Percentiles rank a stretch among this genome's conserved stretches.
These are phyloP conservation scores for Helotiales sp. DNA, from an alignment of 2,329 filamentous ascomycete species.

Conservation along the genomic window DNA sequence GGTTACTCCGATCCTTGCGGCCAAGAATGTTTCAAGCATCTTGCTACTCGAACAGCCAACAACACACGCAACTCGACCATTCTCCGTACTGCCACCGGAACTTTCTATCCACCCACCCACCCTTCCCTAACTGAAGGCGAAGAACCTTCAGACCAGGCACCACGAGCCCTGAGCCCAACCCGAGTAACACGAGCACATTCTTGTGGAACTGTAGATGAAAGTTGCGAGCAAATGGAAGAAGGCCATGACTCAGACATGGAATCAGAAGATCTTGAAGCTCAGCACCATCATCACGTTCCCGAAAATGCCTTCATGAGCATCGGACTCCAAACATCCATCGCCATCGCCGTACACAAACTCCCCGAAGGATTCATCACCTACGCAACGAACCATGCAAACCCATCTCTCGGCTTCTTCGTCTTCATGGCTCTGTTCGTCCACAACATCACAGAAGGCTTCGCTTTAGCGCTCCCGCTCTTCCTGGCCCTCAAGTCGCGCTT, in stretches of 20 bases:
- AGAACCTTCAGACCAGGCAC: not conserved
- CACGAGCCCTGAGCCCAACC: not conserved
- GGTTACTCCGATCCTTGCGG: slow-evolving; percentile 70
- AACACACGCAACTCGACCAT: slow-evolving; percentile 17
- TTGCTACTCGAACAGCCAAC: slow-evolving; percentile 46
- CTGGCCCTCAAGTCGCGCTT: slow-evolving; percentile 82
- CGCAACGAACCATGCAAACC: slow-evolving; percentile 95
- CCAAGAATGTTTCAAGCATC: slow-evolving; percentile 67
- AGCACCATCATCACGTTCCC: slow-evolving; percentile 92
- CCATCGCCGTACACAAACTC: slow-evolving; percentile 95
- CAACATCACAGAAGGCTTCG: slow-evolving; percentile 97
- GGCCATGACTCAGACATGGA: not conserved
- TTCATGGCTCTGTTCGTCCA: slow-evolving; percentile 97
- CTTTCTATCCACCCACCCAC: slow-evolving; percentile 13
- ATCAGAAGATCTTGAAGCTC: slow-evolving; percentile 36
- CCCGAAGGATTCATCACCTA: slow-evolving; percentile 90
- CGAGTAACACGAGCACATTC: slow-evolving; percentile 20
- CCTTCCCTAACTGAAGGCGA: not conserved
- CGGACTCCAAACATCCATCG: slow-evolving; percentile 93
- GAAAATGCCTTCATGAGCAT: slow-evolving; percentile 93
- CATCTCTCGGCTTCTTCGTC: slow-evolving; percentile 83
- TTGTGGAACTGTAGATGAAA: slow-evolving; percentile 14
- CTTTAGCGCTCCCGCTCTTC: slow-evolving; percentile 89
- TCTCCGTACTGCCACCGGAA: slow-evolving; percentile 27
- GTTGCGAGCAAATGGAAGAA: slow-evolving; percentile 22